These are phyloP conservation scores for Annulohypoxylon maeteangense DNA, from an alignment of 495 filamentous ascomycete species.

Conservation along the genomic window DNA sequence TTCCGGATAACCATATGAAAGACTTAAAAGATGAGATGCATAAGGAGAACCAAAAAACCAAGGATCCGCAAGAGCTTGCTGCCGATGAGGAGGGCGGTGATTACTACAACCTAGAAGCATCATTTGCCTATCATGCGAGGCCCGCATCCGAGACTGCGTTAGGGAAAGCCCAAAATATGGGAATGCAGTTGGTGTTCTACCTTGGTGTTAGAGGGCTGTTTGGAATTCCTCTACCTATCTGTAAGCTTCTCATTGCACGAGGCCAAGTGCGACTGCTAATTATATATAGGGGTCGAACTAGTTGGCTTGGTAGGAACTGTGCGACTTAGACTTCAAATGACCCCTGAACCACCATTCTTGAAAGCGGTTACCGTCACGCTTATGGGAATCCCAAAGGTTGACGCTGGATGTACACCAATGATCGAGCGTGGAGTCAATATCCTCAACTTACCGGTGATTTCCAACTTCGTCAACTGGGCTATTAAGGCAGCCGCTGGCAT, in stretches of 20 bases:
- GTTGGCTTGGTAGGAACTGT: constrained; percentile 88
- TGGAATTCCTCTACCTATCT: constrained; percentile 88
- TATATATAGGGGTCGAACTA: constrained; percentile 72
- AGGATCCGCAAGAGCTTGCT: constrained; percentile 87
- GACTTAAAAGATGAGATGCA: constrained; percentile 83
- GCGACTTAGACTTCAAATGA: constrained; percentile 81
- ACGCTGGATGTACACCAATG: constrained; percentile 93
- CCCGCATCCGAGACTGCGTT: constrained; percentile 74
- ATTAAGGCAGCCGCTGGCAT: constrained; percentile 85
- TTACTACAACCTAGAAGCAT: constrained; percentile 94
- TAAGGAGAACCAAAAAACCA: constrained; percentile 78
- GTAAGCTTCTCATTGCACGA: constrained; percentile 44
- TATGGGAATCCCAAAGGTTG: constrained; percentile 89
- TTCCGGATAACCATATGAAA: constrained; percentile 82
- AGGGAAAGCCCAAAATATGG: constrained; percentile 91
- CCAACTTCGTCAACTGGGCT: constrained; percentile 97
- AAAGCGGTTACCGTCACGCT: constrained; percentile 93
- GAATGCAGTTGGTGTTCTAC: constrained; percentile 93
- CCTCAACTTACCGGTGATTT: constrained; percentile 90
- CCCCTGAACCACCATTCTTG: constrained; percentile 88
- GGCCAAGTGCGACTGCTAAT: constrained; percentile 13
- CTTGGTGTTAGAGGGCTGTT: constrained; percentile 86
- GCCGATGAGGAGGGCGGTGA: constrained; percentile 92
- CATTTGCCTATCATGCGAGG: constrained; percentile 90
- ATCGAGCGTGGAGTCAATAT: constrained; percentile 88